Evolutionary conservation across 2,329 filamentous ascomycete species (phyloP).

Genomic region (Fusarium palustre): DNA sequence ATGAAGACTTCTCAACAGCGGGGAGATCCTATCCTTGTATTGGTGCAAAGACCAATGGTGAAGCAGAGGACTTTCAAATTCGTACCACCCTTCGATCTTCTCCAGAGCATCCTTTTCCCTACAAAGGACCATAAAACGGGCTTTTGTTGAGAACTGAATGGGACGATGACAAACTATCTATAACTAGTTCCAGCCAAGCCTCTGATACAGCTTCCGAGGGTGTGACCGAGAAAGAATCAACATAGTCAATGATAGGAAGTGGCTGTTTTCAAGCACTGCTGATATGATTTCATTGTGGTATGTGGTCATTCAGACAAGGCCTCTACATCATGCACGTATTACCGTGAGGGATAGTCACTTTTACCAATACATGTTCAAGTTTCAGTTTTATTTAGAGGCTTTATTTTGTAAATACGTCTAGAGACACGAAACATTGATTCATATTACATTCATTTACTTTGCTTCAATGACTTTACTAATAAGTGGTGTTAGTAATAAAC

Average conservation of each 20-base stretch:
- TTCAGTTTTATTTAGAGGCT: no score
- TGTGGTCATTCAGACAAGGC: no score
- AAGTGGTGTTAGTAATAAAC: neutral
- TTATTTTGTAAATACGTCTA: no score
- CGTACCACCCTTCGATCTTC: neutral
- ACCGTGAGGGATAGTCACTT: no score
- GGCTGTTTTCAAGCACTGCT: no score
- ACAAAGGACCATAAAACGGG: neutral
- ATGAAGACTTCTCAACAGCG: no score
- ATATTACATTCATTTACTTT: no score
- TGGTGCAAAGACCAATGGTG: neutral
- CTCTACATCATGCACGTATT: no score
- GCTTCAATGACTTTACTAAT: neutral
- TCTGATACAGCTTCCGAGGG: neutral
- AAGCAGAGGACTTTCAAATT: neutral
- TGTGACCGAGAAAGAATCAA: neutral
- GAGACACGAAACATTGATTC: no score
- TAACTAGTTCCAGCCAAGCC: neutral
- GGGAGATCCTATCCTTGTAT: neutral
- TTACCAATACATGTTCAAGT: no score
- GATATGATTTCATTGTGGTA: no score
- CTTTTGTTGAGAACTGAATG: neutral
- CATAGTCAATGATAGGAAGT: no score
- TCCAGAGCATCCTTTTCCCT: neutral
- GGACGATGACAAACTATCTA: accelerated